phyloP scores from a whole-genome alignment of 176 grass and related monocot species.

The Thinopyrum elongatum region DNA sequence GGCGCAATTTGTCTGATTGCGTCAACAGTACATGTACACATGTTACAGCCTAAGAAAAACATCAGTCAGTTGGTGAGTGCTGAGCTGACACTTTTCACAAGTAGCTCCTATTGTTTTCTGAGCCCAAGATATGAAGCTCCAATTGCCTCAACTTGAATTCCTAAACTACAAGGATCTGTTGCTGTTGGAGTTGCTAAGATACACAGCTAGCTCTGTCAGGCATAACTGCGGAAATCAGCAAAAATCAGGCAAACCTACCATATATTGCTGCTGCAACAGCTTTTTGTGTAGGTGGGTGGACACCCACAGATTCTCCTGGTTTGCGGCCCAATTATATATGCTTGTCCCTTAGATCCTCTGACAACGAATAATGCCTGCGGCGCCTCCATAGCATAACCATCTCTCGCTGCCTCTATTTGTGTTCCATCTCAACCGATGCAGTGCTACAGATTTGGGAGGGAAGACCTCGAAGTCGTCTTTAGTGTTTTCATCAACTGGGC shows the following conservation, averaged over 20 bases:
- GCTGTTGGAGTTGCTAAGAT: background rate
- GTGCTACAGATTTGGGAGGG: slow-evolving; percentile 71
- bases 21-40: background rate
- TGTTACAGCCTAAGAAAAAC: background rate
- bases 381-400: slow-evolving; percentile 94
- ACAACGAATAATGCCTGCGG: slow-evolving; percentile 78
- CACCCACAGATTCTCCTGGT: background rate
- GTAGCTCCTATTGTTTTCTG: background rate
- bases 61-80: background rate
- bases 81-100: background rate
- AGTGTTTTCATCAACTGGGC: slow-evolving; percentile 24
- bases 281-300: slow-evolving; percentile 12
- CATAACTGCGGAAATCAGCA: background rate
- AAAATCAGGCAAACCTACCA: background rate
- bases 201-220: background rate
- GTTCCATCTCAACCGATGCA: slow-evolving; percentile 86
- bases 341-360: slow-evolving; percentile 57
- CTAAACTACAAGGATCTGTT: background rate
- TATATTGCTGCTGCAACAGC: background rate
- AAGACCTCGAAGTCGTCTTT: slow-evolving; percentile 41
- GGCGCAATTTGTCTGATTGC: background rate
- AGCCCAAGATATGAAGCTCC: background rate
- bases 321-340: background rate
- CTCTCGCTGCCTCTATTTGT: slow-evolving; percentile 82
- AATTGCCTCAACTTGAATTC: background rate